Conservation (phyloP, 2,329 filamentous ascomycete species). For the Hymenotorrendiella dingleyae region DNA sequence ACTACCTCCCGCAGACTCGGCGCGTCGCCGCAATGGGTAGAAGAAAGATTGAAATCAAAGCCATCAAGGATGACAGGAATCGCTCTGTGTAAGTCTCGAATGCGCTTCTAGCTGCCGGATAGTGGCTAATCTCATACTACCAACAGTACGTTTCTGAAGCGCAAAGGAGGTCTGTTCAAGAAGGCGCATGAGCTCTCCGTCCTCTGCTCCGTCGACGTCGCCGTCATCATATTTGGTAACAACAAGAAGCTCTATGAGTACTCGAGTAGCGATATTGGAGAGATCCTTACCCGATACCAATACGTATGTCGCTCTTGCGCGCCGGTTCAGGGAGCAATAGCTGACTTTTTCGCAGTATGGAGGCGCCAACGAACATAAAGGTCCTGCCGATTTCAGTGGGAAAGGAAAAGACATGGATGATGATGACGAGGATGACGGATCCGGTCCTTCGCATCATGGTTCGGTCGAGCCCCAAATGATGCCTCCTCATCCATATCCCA, state of each 20-base stretch:
- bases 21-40: slow-evolving; percentile 67
- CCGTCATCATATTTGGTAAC: slow-evolving; percentile 96
- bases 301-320: slow-evolving; percentile 58
- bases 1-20: slow-evolving; percentile 24
- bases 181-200: slow-evolving; percentile 98
- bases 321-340: background rate
- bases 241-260: slow-evolving; percentile 99
- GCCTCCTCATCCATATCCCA: slow-evolving; percentile 60
- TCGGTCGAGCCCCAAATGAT: slow-evolving; percentile 53
- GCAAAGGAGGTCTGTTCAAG: slow-evolving; percentile 98
- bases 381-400: slow-evolving; percentile 84
- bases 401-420: slow-evolving; percentile 67
- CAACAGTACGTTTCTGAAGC: slow-evolving; percentile 87
- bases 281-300: slow-evolving; percentile 82
- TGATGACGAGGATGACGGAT: slow-evolving; percentile 72
- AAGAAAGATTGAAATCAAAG: slow-evolving; percentile 99
- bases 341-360: slow-evolving; percentile 61
- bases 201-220: slow-evolving; percentile 95
- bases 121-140: slow-evolving; percentile 2
- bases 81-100: slow-evolving; percentile 72
- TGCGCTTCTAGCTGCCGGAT: background rate
- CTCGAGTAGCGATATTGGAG: slow-evolving; percentile 87
- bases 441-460: slow-evolving; percentile 47
- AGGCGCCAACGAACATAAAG: slow-evolving; percentile 91
- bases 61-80: slow-evolving; percentile 97